phyloP scores from a whole-genome alignment of 2,329 filamentous ascomycete genomes.

The Cercospora beticola region DNA sequence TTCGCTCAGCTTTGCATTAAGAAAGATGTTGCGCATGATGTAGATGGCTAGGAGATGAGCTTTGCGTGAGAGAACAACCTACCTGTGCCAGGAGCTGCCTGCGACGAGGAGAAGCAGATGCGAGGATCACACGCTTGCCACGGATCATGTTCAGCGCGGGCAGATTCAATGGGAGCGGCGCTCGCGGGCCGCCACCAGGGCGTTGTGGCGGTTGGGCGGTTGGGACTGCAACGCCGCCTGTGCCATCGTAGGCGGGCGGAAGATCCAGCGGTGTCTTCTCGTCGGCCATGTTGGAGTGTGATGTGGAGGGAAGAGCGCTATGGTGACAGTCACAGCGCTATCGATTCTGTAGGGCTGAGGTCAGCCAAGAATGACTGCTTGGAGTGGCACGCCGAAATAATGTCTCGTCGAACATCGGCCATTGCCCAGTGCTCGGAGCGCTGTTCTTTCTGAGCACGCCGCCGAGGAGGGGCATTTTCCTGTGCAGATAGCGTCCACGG shows the following conservation, averaged over 20 bases:
- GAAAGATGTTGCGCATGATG: neutral
- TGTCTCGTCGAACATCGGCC: neutral
- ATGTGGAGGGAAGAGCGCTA: neutral
- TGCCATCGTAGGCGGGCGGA: conserved; percentile 45
- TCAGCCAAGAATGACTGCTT: neutral
- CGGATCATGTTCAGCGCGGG: conserved; percentile 76
- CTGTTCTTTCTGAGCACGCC: conserved; percentile 12
- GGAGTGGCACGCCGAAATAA: neutral
- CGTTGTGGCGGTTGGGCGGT: conserved; percentile 20
- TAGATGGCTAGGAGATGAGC: too few relatives aligned
- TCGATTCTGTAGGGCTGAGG: neutral
- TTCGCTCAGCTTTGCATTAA: conserved; percentile 24
- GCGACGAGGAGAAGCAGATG: conserved; percentile 82
- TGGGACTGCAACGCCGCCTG: conserved; percentile 8
- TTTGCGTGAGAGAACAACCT: conserved; percentile 20
- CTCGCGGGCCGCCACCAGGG: conserved; percentile 40
- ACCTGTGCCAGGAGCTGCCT: conserved; percentile 76
- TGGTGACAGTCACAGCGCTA: neutral
- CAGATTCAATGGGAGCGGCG: conserved; percentile 69
- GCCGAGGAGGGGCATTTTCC: conserved; percentile 17
- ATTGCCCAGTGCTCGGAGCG: conserved; percentile 1
- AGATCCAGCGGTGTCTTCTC: conserved; percentile 43
- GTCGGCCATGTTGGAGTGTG: conserved; percentile 30
- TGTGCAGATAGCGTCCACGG: conserved; percentile 1
- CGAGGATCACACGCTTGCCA: conserved; percentile 79